Evolutionary conservation across 768 basidiomycete species (phyloP), one percentile per base, ranked within the genome.

Genomic region (Boletus speciosus): DNA sequence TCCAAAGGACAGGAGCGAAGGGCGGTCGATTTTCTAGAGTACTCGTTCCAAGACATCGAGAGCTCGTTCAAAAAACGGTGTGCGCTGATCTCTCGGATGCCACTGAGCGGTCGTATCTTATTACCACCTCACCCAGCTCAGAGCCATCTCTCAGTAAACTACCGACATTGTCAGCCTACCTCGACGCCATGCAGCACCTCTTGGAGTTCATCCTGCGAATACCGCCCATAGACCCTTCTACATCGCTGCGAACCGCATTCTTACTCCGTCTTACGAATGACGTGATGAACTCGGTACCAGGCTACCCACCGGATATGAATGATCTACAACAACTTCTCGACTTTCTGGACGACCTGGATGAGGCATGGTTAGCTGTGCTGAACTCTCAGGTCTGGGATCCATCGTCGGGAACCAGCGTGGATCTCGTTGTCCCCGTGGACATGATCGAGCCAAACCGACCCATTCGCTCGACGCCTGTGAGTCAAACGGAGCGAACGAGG

Each of bases 61-160:
- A 73, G 85, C 19, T 80, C 81, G 29, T 87, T 76, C 72, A 90
- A 85, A 71, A 91, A 88, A 71, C 82, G 90, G 88, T 89, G 88
- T 89, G 54, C 39, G 82, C 70, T 32, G 4, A n/a, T 23, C 21
- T 52, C 47, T 37, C 29, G 8, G 21, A 16, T 6, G 9, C 16
- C 11, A 4, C n/a, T 9, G 19, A 31, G 35, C 44, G 19, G 35
- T 27, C 16, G 36, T 40, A 7, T 51, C 37, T 31, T 27, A 51
- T 47, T 41, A 44, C 27, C 31, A 54, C 54, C 14, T 51, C 54
- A 36, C 43, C 37, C 58, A 64, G 60, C 40, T 64, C 58, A 46
- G 64, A 71, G 21, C 65, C 72, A 10, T 70, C 72, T 5, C 77
- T 76, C 14, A 78, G 83, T 1, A 75, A 71, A 16, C 72, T 88